Evolutionary conservation across 2,329 filamentous ascomycete genomes (phyloP).

Genomic region (Phyllosticta citriasiana): DNA sequence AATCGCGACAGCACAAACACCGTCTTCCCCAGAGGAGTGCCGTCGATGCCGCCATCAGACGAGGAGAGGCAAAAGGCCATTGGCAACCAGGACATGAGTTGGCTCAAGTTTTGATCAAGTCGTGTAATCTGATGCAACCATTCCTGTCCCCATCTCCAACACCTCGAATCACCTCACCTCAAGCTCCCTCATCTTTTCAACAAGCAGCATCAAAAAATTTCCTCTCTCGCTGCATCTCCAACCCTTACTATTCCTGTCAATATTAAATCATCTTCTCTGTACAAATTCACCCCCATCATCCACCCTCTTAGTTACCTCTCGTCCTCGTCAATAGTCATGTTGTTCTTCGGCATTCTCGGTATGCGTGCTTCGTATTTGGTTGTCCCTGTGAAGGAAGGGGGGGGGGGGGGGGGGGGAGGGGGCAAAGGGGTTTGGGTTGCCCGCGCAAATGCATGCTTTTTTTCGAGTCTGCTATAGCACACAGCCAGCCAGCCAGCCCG

Average conservation of each 20-base stretch:
- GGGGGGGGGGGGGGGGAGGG: not conserved
- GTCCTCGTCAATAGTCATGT: not conserved
- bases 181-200: not conserved
- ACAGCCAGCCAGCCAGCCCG: not conserved
- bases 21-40: constrained; percentile 27
- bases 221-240: not conserved
- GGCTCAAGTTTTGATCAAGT: constrained; percentile 53
- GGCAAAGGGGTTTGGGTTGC: not conserved
- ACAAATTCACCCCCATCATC: not conserved
- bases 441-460: not conserved
- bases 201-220: not conserved
- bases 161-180: not conserved
- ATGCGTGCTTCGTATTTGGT: not conserved
- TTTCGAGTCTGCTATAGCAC: not conserved
- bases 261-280: not conserved
- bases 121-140: not conserved
- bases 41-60: constrained; percentile 13
- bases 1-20: constrained; percentile 33
- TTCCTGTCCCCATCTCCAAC: not conserved
- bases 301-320: not conserved
- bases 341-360: not conserved
- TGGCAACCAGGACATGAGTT: constrained; percentile 57
- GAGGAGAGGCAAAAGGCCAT: constrained; percentile 20
- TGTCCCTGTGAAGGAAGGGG: not conserved
- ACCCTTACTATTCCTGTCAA: not conserved